These are phyloP conservation scores for Batkoa obscura DNA, from an alignment of 371 early-diverging fungal species.

Conservation along the genomic window DNA sequence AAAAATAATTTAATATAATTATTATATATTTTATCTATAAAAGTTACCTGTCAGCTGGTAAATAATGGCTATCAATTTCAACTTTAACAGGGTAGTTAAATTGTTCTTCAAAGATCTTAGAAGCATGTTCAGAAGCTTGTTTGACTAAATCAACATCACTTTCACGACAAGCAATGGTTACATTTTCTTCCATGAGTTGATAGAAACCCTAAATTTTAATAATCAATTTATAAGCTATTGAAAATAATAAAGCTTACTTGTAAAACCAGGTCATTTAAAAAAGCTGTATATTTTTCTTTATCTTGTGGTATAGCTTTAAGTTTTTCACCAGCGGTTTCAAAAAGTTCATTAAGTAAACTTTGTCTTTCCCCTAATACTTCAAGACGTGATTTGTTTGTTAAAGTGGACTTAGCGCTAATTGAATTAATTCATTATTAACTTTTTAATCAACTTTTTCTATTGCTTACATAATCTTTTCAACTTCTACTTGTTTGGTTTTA, in stretches of 20 bases:
- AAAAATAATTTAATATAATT: neutral
- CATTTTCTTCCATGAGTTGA: conserved; percentile 60
- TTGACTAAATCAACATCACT: conserved; percentile 44
- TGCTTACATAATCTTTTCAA: conserved; percentile 65
- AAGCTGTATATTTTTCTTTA: conserved; percentile 23
- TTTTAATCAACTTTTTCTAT: neutral
- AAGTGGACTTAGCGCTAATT: conserved; percentile 81
- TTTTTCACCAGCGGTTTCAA: conserved; percentile 32
- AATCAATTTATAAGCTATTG: neutral
- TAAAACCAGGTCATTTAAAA: conserved; percentile 48
- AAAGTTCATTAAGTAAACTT: conserved; percentile 56
- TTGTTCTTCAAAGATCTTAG: conserved; percentile 33
- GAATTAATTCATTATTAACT: neutral
- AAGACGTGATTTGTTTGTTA: conserved; percentile 86
- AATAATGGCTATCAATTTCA: conserved; percentile 9
- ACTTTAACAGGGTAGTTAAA: conserved; percentile 20
- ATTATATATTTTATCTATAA: neutral
- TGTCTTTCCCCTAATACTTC: conserved; percentile 76
- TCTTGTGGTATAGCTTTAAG: conserved; percentile 33
- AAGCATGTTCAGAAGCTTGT: conserved; percentile 30
- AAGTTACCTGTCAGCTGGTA: conserved; percentile 27
- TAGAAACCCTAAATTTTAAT: conserved; percentile 34
- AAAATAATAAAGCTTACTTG: conserved; percentile 22
- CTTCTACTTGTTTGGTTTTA: conserved; percentile 78
- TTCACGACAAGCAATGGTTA: conserved; percentile 50